These are phyloP conservation scores for Zymoseptoria tritici DNA, from an alignment of 2,329 filamentous ascomycete genomes.

Conservation along the genomic window DNA sequence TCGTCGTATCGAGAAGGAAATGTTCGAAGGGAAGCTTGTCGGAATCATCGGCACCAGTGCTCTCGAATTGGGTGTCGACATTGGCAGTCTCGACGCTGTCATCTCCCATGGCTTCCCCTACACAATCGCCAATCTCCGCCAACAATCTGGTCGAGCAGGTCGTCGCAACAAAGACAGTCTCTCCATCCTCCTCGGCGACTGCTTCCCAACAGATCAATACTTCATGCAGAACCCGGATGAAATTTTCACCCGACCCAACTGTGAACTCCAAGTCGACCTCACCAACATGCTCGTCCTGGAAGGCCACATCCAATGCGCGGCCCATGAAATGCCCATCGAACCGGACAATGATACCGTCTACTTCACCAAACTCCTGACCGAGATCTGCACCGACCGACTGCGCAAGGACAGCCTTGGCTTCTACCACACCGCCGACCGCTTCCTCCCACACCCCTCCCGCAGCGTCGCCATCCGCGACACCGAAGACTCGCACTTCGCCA, in stretches of 20 bases:
- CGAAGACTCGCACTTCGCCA: constrained; percentile 85
- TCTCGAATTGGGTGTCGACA: constrained; percentile 89
- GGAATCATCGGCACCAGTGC: constrained; percentile 93
- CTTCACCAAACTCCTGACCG: constrained; percentile 66
- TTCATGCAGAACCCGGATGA: constrained; percentile 97
- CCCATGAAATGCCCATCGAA: constrained; percentile 88
- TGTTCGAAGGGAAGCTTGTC: constrained; percentile 91
- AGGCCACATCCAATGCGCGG: constrained; percentile 91
- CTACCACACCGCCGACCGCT: constrained; percentile 83
- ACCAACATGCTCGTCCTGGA: constrained; percentile 84
- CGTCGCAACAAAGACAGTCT: constrained; percentile 88
- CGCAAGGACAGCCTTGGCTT: constrained; percentile 68
- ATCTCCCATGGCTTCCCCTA: constrained; percentile 93
- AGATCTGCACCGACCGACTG: constrained; percentile 67
- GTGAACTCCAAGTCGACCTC: constrained; percentile 83
- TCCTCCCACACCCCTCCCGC: constrained; percentile 74
- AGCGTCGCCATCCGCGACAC: constrained; percentile 85
- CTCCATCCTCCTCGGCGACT: constrained; percentile 81
- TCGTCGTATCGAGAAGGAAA: constrained; percentile 80
- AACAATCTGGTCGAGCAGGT: constrained; percentile 89
- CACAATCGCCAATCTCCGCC: constrained; percentile 85
- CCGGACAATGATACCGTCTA: constrained; percentile 67
- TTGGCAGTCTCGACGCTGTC: constrained; percentile 87
- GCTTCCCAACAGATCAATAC: constrained; percentile 84
- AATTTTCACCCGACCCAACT: constrained; percentile 86